A percentile compares a stretch with the other conserved stretches of the same genome.
These are phyloP conservation scores for Euptelea pleiosperma DNA, from an alignment of 164 flowering plant genomes.

Conservation along the genomic window DNA sequence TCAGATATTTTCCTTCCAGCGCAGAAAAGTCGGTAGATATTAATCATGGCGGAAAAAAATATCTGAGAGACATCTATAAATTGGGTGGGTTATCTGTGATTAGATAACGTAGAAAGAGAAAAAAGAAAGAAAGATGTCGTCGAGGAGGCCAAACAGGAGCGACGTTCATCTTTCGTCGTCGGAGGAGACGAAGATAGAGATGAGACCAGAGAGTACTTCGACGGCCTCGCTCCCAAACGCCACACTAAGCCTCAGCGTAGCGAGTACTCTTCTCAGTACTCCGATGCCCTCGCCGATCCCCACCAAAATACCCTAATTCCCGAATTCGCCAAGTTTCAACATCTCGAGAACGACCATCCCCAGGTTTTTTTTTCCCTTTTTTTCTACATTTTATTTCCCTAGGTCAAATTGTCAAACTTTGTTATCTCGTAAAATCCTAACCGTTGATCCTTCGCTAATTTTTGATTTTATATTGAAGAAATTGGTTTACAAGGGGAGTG, in stretches of 20 bases:
- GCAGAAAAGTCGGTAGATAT: too few species aligned
- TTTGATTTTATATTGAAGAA: slow-evolving; percentile 34
- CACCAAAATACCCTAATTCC: slow-evolving; percentile 27
- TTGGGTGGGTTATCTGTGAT: too few species aligned
- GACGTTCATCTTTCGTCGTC: slow-evolving; percentile 33
- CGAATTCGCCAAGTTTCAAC: slow-evolving; percentile 52
- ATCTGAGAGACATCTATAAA: too few species aligned
- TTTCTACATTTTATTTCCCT: not conserved
- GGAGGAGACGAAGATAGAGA: slow-evolving; percentile 52
- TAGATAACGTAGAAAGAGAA: too few species aligned
- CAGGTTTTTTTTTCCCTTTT: slow-evolving; percentile 31
- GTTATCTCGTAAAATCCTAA: not conserved
- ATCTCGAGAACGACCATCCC: slow-evolving; percentile 48
- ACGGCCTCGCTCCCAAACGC: slow-evolving; percentile 60
- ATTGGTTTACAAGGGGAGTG: slow-evolving; percentile 35
- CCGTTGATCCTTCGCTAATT: not conserved
- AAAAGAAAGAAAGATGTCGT: not conserved
- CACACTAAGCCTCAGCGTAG: slow-evolving; percentile 84
- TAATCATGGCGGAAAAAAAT: too few species aligned
- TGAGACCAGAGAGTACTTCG: slow-evolving; percentile 56
- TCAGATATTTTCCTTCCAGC: too few species aligned
- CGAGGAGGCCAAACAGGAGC: slow-evolving; percentile 26
- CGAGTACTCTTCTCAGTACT: slow-evolving; percentile 53
- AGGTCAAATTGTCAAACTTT: not conserved
- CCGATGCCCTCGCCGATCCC: slow-evolving; percentile 27